Evolutionary conservation across 2,329 filamentous ascomycete species (phyloP), one percentile per base, ranked within the genome.

Genomic region (Scedosporium dehoogii): DNA sequence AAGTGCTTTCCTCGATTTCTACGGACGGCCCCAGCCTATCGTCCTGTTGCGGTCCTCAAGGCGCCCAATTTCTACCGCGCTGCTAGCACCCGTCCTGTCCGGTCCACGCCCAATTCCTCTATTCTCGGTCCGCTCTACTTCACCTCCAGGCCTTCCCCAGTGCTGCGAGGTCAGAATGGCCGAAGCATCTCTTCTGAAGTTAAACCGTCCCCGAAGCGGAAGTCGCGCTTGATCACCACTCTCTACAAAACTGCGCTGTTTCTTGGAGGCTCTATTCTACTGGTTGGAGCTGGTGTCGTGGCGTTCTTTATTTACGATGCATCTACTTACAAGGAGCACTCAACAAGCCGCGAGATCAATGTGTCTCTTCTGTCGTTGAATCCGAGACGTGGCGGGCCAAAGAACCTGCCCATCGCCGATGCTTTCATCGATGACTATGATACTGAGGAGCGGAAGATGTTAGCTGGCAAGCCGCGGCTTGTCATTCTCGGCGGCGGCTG

Each of bases 221-320:
- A 41, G 56, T 84, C 80, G 16, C 73, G 74, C 65, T 59, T 80
- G 3, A 70, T 83, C 63, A 83, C 81, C 69, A 85, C 89, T 69
- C 73, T 85, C 56, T 91, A 90, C 71, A 84, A 89, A 67, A 80
- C 84, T 38, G 88, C 92, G 41, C 85, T 89, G 2, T 84, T 83
- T 69, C 74, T 91, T 23, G 94, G 94, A 46, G 86, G 90, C 63
- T 89, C 93, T 59, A 81, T 94, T 44, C 79, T 87, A 6, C 81
- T 93, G 59, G 73, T 90, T 62, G 87, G 89, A 41, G 76, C 82
- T 3, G 80, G 89, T 5, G 81, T 97, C 6, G 75, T 92, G 21
- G 89, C 81, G 58, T 97, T 99, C 80, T 99, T 99, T 76, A 68
- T 94, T 68, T 99, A 96, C 77, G 94, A 99, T 78, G 88, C 92